phyloP scores from a whole-genome alignment of 2,329 filamentous ascomycete species.

The Fusarium pininemorale region DNA sequence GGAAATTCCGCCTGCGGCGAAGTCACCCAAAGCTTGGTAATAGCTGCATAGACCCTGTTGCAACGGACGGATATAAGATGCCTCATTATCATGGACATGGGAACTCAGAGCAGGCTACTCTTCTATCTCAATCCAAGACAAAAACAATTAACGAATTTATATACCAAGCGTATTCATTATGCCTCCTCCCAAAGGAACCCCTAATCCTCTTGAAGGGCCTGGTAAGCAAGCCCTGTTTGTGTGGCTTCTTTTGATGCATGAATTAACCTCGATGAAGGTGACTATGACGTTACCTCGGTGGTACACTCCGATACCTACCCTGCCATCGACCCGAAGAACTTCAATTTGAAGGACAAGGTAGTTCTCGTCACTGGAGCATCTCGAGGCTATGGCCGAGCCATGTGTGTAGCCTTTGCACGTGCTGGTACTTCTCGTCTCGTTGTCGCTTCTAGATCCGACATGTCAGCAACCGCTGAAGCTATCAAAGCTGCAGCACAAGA shows the following conservation, averaged over 20 bases:
- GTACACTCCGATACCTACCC: conserved; percentile 7
- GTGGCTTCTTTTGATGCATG: fast-evolving
- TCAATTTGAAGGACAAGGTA: background rate
- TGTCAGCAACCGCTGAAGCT: background rate
- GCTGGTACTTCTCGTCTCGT: background rate
- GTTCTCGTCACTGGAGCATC: conserved; percentile 14
- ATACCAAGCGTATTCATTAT: background rate
- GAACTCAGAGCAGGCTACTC: background rate
- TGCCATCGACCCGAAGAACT: conserved; percentile 7
- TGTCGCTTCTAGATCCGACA: conserved; percentile 2
- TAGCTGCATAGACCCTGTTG: no score
- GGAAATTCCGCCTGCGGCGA: conserved; percentile 1
- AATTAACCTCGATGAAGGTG: background rate
- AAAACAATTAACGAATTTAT: background rate
- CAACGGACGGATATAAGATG: background rate
- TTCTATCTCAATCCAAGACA: no score
- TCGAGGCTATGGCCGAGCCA: conserved; percentile 7
- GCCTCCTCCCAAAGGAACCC: conserved; percentile 9
- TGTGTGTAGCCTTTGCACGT: conserved; percentile 2
- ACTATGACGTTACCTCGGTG: conserved; percentile 1
- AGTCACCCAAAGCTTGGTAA: background rate
- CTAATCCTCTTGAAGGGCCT: conserved; percentile 10
- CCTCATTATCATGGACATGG: background rate
- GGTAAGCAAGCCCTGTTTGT: background rate
- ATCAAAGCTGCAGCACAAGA: background rate